Percentiles rank a stretch among this genome's conserved stretches.
These are phyloP conservation scores for Chaetomiaceae sp. DNA, from an alignment of 2,329 filamentous ascomycete genomes.

Conservation along the genomic window DNA sequence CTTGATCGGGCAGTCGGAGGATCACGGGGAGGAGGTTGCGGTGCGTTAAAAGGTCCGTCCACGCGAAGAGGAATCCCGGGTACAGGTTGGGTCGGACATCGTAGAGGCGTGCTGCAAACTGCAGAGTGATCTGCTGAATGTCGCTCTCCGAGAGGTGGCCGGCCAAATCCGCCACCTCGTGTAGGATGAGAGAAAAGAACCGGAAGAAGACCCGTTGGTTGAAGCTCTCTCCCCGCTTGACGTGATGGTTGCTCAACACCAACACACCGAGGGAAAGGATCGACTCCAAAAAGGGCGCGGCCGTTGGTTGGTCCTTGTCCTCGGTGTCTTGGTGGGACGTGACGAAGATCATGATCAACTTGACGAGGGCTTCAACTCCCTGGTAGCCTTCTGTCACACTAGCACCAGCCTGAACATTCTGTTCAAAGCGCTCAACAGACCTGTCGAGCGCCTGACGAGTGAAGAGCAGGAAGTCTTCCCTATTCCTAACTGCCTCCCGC, in stretches of 20 bases:
- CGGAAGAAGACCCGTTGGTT: conserved; percentile 89
- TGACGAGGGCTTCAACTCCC: conserved; percentile 75
- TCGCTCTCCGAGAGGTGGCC: conserved; percentile 58
- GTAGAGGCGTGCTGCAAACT: conserved; percentile 66
- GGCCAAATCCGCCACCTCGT: conserved; percentile 61
- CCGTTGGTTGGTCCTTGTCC: conserved; percentile 56
- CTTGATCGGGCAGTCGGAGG: conserved; percentile 61
- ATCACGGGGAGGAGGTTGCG: conserved; percentile 78
- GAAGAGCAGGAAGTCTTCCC: conserved; percentile 75
- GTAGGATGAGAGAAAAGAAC: conserved; percentile 77
- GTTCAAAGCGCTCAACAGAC: conserved; percentile 74
- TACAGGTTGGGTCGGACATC: conserved; percentile 72
- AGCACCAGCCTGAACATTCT: conserved; percentile 57
- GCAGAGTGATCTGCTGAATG: conserved; percentile 64
- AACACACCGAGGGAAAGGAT: conserved; percentile 74
- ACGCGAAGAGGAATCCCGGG: conserved; percentile 79
- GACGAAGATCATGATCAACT: conserved; percentile 72
- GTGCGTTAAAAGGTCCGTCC: conserved; percentile 79
- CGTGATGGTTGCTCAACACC: conserved; percentile 79
- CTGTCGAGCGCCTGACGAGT: conserved; percentile 76
- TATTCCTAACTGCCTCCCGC: conserved; percentile 65
- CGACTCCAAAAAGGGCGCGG: conserved; percentile 69
- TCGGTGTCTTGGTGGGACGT: conserved; percentile 60
- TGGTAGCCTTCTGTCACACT: conserved; percentile 54
- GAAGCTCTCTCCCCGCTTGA: conserved; percentile 74